Evolutionary conservation across 768 basidiomycete genomes (phyloP), one percentile per base, ranked within the genome.

Genomic region (Xerocomus potaroensis): DNA sequence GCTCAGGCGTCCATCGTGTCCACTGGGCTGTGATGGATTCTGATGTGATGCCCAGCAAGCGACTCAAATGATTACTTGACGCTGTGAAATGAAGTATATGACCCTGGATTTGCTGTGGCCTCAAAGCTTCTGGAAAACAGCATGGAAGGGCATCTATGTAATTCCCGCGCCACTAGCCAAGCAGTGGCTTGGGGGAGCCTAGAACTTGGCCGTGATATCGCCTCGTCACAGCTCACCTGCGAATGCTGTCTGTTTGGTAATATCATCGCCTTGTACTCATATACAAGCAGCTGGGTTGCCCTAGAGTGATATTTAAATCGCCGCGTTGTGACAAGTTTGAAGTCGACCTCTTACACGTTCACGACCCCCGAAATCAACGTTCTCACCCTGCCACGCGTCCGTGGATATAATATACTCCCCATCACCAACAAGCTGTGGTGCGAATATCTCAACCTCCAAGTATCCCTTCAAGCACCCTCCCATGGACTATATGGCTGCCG

Each of bases 401-500:
- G 21, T 30, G 32, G 44, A 27, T 58, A 57, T 49, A 57, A 22
- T n/a, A n/a, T n/a, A n/a, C n/a, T n/a, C n/a, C 45, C 26, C 36
- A 33, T 9, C 18, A 8, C 41, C 8, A 45, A 36, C 16, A 29
- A 23, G 21, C 12, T 29, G 32, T 27, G 19, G 30, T 30, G 15
- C 27, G 5, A 45, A 42, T 46, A 14, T 10, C 43, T 22, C 38
- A 23, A 30, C 5, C 27, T 26, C 24, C 22, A 32, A 18, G 33
- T 40, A 3, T 33, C 40, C 23, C n/a, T n/a, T n/a, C n/a, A n/a
- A 35, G 5, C 19, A 23, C 3, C 14, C 27, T 22, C 8, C 5
- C 2, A 22, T 23, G 14, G 16, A n/a, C 18, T 8, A 14, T 29
- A 57, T 57, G 56, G 48, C 56, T 10, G 5, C 56, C 18, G 15